Evolutionary conservation across 345 rosid genomes (phyloP).

Genomic region (Aegle marmelos): DNA sequence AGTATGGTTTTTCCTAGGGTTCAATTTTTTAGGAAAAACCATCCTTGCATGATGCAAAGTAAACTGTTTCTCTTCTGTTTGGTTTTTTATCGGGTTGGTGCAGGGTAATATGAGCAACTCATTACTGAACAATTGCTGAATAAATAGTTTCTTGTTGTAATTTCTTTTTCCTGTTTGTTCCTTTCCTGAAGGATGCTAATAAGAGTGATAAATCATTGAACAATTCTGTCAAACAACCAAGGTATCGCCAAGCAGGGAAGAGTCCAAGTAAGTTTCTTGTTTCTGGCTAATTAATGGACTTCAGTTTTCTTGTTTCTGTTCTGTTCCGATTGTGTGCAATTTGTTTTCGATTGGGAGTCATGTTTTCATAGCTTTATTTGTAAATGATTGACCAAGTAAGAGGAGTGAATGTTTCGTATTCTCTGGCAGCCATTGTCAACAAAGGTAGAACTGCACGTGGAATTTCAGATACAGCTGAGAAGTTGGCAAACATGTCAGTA

Average conservation of each 20-base stretch:
- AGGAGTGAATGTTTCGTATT: neutral
- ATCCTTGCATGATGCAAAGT: neutral
- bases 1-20: neutral
- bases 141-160: neutral
- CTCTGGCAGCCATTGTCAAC: slow-evolving; percentile 30
- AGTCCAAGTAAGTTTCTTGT: slow-evolving; percentile 61
- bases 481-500: slow-evolving; percentile 47
- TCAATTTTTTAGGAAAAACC: neutral
- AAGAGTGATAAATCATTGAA: slow-evolving; percentile 45
- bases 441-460: slow-evolving; percentile 39
- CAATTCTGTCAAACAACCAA: slow-evolving; percentile 41
- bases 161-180: neutral
- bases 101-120: neutral
- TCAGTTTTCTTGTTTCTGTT: neutral
- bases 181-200: slow-evolving; percentile 39
- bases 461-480: slow-evolving; percentile 47
- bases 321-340: neutral
- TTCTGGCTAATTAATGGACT: neutral
- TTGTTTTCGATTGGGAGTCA: neutral
- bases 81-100: neutral
- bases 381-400: neutral
- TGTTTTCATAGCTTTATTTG: neutral
- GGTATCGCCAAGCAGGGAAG: slow-evolving; percentile 70
- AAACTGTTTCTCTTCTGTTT: neutral
- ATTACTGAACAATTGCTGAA: neutral